Evolutionary conservation across 2,329 filamentous ascomycete genomes (phyloP), one percentile per base, ranked within the genome.

Genomic region (Penicillium expansum): DNA sequence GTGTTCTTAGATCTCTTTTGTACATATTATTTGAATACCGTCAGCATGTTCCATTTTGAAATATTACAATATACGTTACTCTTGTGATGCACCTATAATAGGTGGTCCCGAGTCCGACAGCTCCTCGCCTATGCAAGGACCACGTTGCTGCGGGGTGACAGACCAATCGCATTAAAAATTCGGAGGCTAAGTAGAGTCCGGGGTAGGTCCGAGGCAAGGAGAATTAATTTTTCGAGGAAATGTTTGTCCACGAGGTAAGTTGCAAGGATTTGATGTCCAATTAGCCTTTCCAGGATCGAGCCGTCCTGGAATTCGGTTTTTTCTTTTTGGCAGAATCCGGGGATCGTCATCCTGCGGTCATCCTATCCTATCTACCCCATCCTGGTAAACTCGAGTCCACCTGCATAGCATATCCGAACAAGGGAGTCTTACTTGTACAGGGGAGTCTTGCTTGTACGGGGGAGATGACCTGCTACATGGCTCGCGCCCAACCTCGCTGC

Each of bases 41-140:
- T 7, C n/a, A n/a, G 4, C 16, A 13, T 32, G 6, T 32, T 32
- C 13, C 7, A 32, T n/a, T 41, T 24, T 10, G 9, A 14, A 43
- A 27, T 11, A 43, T 24, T 10, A 5, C 22, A 43, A 27, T 11
- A 43, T n/a, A 39, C 10, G 8, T 29, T 24, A 27, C 22, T 29
- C 22, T 20, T 29, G 24, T 30, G 35, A 30, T 39, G 24, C 13
- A 49, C 47, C 22, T 48, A 35, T 38, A 49, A 18, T 16, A 38
- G 32, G 14, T 48, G 32, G 27, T 9, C 3, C 30, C 29, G 24
- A 8, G 24, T n/a, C 16, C 14, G 78, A 62, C 81, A 76, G 67
- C 81, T 82, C 53, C 71, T 64, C 52, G 78, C 74, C 1, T 75
- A 75, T 18, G 58, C 55, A 41, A 73, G 62, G 10, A 73, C 76